Base-by-base conservation (phyloP, 176 grass and related monocot species). In the Avena sativa region DNA sequence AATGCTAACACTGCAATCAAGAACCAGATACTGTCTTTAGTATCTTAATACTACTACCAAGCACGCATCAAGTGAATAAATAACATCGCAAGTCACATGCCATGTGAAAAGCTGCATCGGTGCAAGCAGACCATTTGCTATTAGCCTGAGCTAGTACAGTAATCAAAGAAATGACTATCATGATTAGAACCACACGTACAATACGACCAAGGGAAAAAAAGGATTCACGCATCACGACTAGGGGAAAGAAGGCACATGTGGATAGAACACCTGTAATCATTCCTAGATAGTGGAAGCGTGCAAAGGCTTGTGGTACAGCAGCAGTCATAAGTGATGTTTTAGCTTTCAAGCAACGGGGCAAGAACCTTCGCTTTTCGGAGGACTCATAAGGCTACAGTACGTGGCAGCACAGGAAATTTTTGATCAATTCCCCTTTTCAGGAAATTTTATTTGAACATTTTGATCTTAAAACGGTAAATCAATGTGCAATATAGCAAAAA, bases 211-310 rank as follows among this genome's bases (percentile, higher is more conserved):
- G 74, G 81, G 73, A 76, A 66, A 79, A 62, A 86, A 90, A 79
- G 60, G 43, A 62, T 65, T 62, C 84, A 86, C 40, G 53, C 72
- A 82, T 61, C 84, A 72, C 28, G 63, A 61, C 56, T 32, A 13
- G 64, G 50, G 81, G 47, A 69, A 74, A 88, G 61, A 28, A 85
- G 50, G 44, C 63, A 10, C 82, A 91, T 91, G 86, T 86, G 71
- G 47, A 81, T 71, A 88, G 90, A 78, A 48, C 86, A 86, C 72
- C 78, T 88, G 86, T 60, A 85, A 88, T 88, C 86, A 88, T 91
- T 91, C 78, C 80, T 28, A 46, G 69, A 73, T 11, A 25, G 68
- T 73, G 62, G 71, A 88, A 79, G 81, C 10, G 55, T 34, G 69
- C 82, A 81, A 69, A 88, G n/a, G 26, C 44, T 62, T 85, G 61